phyloP scores from a whole-genome alignment of 768 basidiomycete species.

The Leucocoprinus sp. region DNA sequence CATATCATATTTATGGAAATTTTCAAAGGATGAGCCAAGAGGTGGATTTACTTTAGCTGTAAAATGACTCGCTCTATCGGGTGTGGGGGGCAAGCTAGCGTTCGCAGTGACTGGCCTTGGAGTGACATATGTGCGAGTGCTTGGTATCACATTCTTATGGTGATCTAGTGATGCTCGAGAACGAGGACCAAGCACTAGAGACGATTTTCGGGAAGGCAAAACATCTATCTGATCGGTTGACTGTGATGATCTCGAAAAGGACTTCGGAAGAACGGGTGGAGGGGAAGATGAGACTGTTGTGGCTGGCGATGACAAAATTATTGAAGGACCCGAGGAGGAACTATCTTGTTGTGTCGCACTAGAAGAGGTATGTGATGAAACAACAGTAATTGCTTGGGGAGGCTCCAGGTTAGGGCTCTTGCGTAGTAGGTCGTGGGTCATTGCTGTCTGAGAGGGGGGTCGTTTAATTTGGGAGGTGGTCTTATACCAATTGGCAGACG shows the following conservation, averaged over 20 bases:
- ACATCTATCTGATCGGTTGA: conserved; percentile 14
- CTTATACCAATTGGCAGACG: conserved; percentile 18
- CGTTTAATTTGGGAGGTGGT: conserved; percentile 15
- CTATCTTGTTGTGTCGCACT: conserved; percentile 1
- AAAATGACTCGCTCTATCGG: conserved; percentile 7
- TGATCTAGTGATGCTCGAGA: conserved; percentile 12
- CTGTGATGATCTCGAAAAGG: conserved; percentile 17
- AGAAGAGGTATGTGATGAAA: conserved; percentile 10
- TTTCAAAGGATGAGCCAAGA: background rate
- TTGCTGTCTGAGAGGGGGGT: conserved; percentile 14
- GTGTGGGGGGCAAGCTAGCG: background rate
- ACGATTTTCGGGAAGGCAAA: conserved; percentile 20
- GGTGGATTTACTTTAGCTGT: conserved; percentile 13
- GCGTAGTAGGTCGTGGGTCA: conserved; percentile 10
- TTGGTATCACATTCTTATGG: conserved; percentile 9
- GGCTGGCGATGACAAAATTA: conserved; percentile 19
- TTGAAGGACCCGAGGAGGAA: conserved; percentile 7
- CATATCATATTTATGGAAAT: background rate
- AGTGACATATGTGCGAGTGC: background rate
- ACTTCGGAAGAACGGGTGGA: conserved; percentile 15
- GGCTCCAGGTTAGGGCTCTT: conserved; percentile 13
- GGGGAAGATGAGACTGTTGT: conserved; percentile 17
- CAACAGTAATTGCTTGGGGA: conserved; percentile 11
- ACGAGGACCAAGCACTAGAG: conserved; percentile 15
- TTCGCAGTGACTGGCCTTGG: conserved; percentile 6